A percentile compares a stretch with the other conserved stretches of the same genome.
phyloP scores from a whole-genome alignment of 2,329 filamentous ascomycete genomes.

The Colletotrichum sp. region DNA sequence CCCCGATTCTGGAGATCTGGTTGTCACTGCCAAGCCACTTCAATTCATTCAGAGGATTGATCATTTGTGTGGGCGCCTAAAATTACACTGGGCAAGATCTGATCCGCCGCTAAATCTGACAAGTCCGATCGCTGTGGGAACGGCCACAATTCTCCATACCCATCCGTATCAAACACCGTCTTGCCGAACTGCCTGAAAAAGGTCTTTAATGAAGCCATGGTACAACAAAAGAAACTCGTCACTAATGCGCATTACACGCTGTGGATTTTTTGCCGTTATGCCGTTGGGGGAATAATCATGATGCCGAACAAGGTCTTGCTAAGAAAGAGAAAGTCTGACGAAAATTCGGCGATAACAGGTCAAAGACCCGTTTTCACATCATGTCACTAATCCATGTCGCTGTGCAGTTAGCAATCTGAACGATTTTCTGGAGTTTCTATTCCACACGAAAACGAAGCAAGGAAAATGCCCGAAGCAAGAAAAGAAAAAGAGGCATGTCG shows the following conservation, averaged over 20 bases:
- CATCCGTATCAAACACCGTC: not conserved
- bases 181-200: not conserved
- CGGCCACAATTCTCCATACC: not conserved
- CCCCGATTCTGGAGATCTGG: not conserved
- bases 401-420: conserved; percentile 13
- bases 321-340: not conserved
- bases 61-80: conserved; percentile 3
- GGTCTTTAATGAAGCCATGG: not conserved
- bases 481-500: not conserved
- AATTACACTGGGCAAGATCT: conserved; percentile 7
- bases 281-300: not conserved
- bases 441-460: not conserved
- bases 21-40: not conserved
- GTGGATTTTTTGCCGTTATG: conserved; percentile 9
- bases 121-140: conserved; percentile 1
- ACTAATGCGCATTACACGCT: not conserved
- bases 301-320: not conserved
- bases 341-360: not conserved
- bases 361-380: not conserved
- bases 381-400: conserved; percentile 20
- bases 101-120: conserved; percentile 15
- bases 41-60: not conserved
- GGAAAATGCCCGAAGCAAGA: not conserved
- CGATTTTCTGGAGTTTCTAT: not conserved
- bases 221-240: conserved; percentile 14